These are phyloP conservation scores for Backusella sp. DNA, from an alignment of 192 early-diverging fungal species.

Conservation along the genomic window DNA sequence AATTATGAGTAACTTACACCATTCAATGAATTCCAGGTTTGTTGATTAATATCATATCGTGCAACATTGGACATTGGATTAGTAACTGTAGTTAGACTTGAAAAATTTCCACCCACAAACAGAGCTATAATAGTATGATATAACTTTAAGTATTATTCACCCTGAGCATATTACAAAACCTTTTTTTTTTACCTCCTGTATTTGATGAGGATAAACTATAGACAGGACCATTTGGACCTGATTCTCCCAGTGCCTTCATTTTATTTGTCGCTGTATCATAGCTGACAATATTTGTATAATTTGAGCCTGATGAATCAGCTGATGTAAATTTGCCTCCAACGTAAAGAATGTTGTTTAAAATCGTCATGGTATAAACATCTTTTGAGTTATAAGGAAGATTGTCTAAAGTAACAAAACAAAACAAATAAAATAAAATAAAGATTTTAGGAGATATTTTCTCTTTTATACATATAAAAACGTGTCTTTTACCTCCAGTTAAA, in stretches of 20 bases:
- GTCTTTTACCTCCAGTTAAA: slow-evolving; percentile 11
- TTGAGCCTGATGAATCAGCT: not conserved
- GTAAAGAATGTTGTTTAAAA: slow-evolving; percentile 31
- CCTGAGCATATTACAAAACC: not conserved
- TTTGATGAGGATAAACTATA: not conserved
- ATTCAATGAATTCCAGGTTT: slow-evolving; percentile 10
- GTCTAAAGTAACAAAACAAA: slow-evolving; percentile 17
- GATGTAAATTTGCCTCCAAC: slow-evolving; percentile 61
- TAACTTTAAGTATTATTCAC: not conserved
- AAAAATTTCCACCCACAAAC: slow-evolving; percentile 30
- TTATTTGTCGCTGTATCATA: slow-evolving; percentile 39
- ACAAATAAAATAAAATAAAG: not conserved
- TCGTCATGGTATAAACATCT: slow-evolving; percentile 41
- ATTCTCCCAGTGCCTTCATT: not conserved
- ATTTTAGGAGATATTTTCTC: not conserved
- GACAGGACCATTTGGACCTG: slow-evolving; percentile 23
- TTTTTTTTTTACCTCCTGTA: not conserved
- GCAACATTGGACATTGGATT: slow-evolving; percentile 1
- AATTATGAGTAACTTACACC: slow-evolving; percentile 3
- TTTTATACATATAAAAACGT: not conserved
- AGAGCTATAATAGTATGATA: slow-evolving; percentile 9
- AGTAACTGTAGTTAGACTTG: not conserved
- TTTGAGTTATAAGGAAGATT: slow-evolving; percentile 40
- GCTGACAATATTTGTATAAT: slow-evolving; percentile 52
- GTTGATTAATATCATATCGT: slow-evolving; percentile 3